Evolutionary conservation across 306 rosid genomes (phyloP).

Genomic region (Prinsepia uniflora): DNA sequence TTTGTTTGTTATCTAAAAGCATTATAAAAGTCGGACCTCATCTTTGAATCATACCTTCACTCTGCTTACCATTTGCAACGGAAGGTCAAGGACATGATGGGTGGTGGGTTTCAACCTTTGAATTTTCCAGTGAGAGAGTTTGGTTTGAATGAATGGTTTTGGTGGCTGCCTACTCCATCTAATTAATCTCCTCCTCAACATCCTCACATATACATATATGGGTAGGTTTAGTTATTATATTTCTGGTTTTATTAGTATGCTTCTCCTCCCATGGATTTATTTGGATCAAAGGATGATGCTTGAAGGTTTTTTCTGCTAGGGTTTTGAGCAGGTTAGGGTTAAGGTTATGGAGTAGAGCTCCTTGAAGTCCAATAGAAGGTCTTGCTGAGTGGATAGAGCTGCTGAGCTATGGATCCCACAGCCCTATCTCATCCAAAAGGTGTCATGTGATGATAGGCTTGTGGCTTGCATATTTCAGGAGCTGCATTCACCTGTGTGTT

Average conservation of each 20-base stretch:
- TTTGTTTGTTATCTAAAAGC: neutral
- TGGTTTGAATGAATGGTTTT: neutral
- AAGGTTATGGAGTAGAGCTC: constrained; percentile 64
- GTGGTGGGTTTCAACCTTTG: neutral
- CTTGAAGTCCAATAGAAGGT: constrained; percentile 85
- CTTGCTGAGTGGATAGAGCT: constrained; percentile 67
- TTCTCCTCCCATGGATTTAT: too few species aligned
- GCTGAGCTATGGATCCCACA: constrained; percentile 90
- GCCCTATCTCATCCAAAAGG: constrained; percentile 38
- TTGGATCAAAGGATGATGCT: neutral
- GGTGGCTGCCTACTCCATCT: neutral
- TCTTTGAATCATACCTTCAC: neutral
- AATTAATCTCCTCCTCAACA: neutral
- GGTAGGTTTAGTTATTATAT: too few species aligned
- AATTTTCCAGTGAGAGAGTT: neutral
- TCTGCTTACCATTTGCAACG: neutral
- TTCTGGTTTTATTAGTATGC: too few species aligned
- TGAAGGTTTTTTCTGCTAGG: too few species aligned
- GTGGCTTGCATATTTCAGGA: constrained; percentile 88
- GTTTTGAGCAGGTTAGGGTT: neutral
- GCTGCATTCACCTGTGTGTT: constrained; percentile 42
- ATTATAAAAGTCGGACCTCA: constrained; percentile 18
- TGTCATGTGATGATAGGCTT: constrained; percentile 40
- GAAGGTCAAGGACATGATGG: neutral
- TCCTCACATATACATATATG: too few species aligned